Base-by-base conservation (phyloP, 2,329 filamentous ascomycete genomes). In the Coccinonectria pachysandricola region DNA sequence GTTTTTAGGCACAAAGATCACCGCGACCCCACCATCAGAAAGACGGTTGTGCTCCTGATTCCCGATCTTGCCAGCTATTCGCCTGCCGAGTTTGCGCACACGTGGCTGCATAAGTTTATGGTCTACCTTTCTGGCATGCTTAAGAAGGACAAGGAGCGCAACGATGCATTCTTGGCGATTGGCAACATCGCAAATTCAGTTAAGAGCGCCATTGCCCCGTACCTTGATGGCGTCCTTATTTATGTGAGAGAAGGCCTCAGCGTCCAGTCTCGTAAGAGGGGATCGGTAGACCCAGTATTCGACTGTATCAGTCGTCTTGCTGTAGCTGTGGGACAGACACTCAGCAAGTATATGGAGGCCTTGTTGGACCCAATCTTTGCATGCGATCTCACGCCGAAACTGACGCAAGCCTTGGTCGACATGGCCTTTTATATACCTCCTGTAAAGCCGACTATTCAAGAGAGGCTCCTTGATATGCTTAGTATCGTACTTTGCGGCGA, bases 361-460 rank as follows among this genome's bases (percentile, higher is more conserved):
- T 63, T 98, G 15, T 69, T 98, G 7, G 88, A 95, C 43, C 87
- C 92, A 8, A 95, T 98, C 32, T 98, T 98, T 55, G 87, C 85
- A 10, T 98, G 91, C 50, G 91, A 93, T 24, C 66, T 98, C 27
- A 95, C 86, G 19, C 82, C 88, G 30, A 91, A 92, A 40, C 69
- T 98, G 13, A 95, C 88, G 0, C 87, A 96, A 51, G 92, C 92
- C 3, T 65, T 98, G 28, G 87, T 96, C 12, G 92, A 98, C 48
- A 95, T 98, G 83, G 91, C 91, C 15, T 93, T 96, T 50, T 96
- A 98, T 50, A 95, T 98, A 23, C 91, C 88, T 1, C 86, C 92
- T 0, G 85, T 95, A 31, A 91, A 93, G 50, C 71, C 81, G 3
- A 87, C 76, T 6, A 96, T 98, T 20, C 91, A 98, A 49, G 88